Conservation (phyloP, 306 rosid genomes). For the Nissolia schottii region DNA sequence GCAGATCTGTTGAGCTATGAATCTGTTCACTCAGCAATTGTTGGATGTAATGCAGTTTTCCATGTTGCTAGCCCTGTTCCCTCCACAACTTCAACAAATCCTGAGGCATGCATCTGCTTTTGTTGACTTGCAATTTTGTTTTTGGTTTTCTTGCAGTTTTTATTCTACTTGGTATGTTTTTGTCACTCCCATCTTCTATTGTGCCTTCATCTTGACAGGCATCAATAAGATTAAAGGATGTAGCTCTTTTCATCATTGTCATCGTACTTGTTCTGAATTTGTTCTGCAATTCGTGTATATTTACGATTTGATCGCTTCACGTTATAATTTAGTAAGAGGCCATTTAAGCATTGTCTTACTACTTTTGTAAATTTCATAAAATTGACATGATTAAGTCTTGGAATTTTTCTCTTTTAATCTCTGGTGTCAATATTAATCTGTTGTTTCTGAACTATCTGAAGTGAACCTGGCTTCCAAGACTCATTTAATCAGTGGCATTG, state of each 20-base stretch:
- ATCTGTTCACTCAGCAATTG: slow-evolving; percentile 37
- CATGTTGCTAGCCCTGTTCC: slow-evolving; percentile 59
- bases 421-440: neutral
- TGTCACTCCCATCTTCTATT: neutral
- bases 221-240: neutral
- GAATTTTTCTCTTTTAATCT: neutral
- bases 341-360: neutral
- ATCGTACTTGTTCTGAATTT: neutral
- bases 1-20: slow-evolving; percentile 36
- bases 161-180: neutral
- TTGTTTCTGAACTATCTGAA: neutral
- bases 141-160: neutral
- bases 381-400: neutral
- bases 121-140: neutral
- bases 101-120: slow-evolving; percentile 26
- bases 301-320: neutral
- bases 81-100: slow-evolving; percentile 23
- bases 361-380: neutral
- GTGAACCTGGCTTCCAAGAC: neutral
- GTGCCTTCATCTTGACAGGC: neutral
- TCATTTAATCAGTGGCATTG: neutral
- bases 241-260: neutral
- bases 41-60: slow-evolving; percentile 44
- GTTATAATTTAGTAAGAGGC: neutral
- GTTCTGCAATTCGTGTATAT: neutral